Evolutionary conservation across 2,329 filamentous ascomycete genomes (phyloP), one percentile per base, ranked within the genome.

Genomic region (Didymella exigua): DNA sequence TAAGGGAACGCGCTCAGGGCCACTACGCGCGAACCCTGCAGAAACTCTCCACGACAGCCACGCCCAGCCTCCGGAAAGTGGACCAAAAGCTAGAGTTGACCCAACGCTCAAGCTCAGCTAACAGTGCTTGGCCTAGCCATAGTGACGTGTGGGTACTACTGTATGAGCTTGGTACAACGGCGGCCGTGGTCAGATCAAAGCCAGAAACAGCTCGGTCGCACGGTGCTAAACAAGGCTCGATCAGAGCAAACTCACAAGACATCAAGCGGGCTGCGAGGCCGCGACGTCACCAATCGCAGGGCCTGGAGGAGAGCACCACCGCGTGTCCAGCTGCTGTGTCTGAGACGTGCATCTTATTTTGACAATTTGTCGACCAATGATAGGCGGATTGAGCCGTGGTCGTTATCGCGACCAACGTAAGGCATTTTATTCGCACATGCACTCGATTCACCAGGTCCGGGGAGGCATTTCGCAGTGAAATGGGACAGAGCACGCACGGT

Each of bases 321-420:
- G 42, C 16, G 23, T 34, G 33, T 38, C 38, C 48, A 45, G 38
- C 38, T 56, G 54, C 43, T 45, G 48, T 56, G 49, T 10, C 19
- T 24, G 46, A 50, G 36, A 55, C 34, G 34, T 18, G 44, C 40
- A 45, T 46, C 34, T 49, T 30, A 46, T 36, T 55, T 42, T 43
- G 36, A 42, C 36, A 23, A 36, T 46, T 21, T 37, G 19, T 26
- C 41, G 41, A 23, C 52, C 47, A 50, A 55, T 55, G 30, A 36
- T 27, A 42, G 10, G 29, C 27, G 33, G 9, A 27, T 16, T 14
- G 8, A 26, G 36, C 33, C 24, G 30, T 29, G 29, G 30, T 47
- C 24, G 46, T 55, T 55, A 55, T 55, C 52, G 46, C 41, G 27
- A 30, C 51, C 45, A 54, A 54, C 51, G 51, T 54, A 54, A 55